Percentiles rank a stretch among this genome's conserved stretches.
Evolutionary conservation across 164 flowering plant genomes (phyloP).

Genomic region (Umbilicus rupestris): DNA sequence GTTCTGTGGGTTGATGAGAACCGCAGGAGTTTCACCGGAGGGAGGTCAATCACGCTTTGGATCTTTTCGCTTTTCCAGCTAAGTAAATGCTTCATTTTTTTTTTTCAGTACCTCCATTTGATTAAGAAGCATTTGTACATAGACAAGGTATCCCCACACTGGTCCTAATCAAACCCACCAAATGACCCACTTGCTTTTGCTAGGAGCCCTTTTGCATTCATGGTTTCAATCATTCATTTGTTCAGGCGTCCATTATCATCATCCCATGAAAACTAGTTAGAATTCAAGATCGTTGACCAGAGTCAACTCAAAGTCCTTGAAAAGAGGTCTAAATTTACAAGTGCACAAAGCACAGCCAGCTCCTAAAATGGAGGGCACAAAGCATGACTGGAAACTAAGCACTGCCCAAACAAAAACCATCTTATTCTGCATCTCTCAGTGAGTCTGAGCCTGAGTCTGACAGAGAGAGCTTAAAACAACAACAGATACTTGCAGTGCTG

Average conservation of each 20-base stretch:
- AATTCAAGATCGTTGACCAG: no score
- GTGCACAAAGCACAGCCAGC: neutral
- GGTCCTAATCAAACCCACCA: neutral
- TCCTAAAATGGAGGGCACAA: neutral
- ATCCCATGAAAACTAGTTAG: no score
- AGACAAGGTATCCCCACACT: neutral
- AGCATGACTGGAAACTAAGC: neutral
- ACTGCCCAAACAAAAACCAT: constrained; percentile 1
- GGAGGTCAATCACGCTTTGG: neutral
- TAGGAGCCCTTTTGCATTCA: neutral
- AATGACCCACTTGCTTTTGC: neutral
- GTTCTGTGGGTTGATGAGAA: constrained; percentile 53
- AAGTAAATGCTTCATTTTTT: neutral
- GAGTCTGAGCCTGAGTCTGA: neutral
- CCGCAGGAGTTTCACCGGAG: constrained; percentile 29
- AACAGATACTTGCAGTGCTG: neutral
- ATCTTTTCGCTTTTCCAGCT: neutral
- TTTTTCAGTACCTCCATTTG: neutral
- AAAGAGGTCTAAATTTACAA: neutral
- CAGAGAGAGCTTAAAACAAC: neutral
- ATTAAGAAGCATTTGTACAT: neutral
- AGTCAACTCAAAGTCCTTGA: neutral
- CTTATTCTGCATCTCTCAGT: constrained; percentile 3
- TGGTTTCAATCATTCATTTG: neutral
- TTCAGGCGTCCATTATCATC: neutral